Evolutionary conservation across 1,139 yeast species (phyloP).

Genomic region (Groenewaldozyma sp.): DNA sequence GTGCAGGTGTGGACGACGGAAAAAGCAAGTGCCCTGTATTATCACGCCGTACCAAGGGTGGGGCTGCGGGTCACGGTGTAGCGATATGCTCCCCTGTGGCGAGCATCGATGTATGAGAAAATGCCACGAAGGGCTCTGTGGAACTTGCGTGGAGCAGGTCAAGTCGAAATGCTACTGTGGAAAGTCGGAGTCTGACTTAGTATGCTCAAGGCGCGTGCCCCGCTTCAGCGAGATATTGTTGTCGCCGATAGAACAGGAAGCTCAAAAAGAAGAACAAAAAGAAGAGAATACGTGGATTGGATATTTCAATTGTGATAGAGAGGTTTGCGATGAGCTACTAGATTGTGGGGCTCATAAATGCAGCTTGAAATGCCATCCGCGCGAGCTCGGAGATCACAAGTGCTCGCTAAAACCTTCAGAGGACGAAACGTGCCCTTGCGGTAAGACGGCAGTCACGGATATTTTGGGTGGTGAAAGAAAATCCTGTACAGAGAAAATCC

Average conservation of each 20-base stretch:
- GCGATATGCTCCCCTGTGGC: slow-evolving; percentile 57
- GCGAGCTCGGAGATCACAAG: slow-evolving; percentile 32
- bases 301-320: slow-evolving; percentile 44
- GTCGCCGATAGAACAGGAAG: too few species aligned
- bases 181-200: slow-evolving; percentile 24
- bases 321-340: slow-evolving; percentile 40
- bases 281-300: slow-evolving; percentile 68
- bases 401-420: slow-evolving; percentile 60
- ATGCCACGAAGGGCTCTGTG: slow-evolving; percentile 78
- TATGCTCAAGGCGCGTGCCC: slow-evolving; percentile 19
- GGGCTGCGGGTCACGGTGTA: slow-evolving; percentile 58
- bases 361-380: slow-evolving; percentile 49
- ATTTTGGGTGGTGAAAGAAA: slow-evolving; percentile 39
- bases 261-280: slow-evolving; percentile 22
- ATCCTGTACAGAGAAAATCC: slow-evolving; percentile 56
- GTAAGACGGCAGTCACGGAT: slow-evolving; percentile 39
- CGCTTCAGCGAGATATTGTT: slow-evolving; percentile 14
- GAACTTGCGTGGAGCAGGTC: slow-evolving; percentile 46
- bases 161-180: slow-evolving; percentile 70
- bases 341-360: slow-evolving; percentile 66
- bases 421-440: slow-evolving; percentile 69
- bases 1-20: slow-evolving; percentile 68
- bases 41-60: slow-evolving; percentile 68
- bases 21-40: slow-evolving; percentile 61
- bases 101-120: slow-evolving; percentile 49